Base-by-base conservation (phyloP, 2,329 filamentous ascomycete genomes). In the Neonectria coccinea region DNA sequence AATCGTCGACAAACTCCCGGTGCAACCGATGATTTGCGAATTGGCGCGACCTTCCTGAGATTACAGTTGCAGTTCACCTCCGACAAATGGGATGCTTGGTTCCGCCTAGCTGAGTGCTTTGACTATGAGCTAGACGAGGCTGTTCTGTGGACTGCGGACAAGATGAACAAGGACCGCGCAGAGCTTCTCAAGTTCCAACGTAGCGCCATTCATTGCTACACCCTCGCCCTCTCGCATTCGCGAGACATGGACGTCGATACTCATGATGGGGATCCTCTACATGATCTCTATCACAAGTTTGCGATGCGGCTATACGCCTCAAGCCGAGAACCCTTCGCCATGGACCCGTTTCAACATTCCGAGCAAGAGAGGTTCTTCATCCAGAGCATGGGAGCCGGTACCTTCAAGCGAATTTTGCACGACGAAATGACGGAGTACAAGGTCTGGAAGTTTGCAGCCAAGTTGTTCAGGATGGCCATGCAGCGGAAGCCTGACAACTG, bases 51-150 rank as follows among this genome's bases (percentile, higher is more conserved):
- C 0, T 96, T 93, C 75, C 87, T 97, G 72, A 85, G 91, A 41
- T 88, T 94, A 68, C 93, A 97, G 75, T 79, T 97, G 1, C 93
- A 97, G 70, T 93, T 93, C 76, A 93, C 91, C 2, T 88, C 89
- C 2, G 90, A 93, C 44, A 89, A 90, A 60, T 97, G 94, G 94
- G 92, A 97, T 76, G 91, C 92, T 0, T 97, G 94, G 94, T 96
- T 95, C 77, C 88, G 93, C 12, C 85, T 97, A 25, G 94, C 91
- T 0, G 93, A 97, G 77, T 93, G 92, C 53, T 94, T 93, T 73
- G 94, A 97, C 77, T 91, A 92, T 55, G 93, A 97, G 72, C 82
- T 97, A 14, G 94, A 97, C 67, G 94, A 97, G 77, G 88, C 90
- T 7, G 92, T 97, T 5, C 87, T 94, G 5, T 97, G 94, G 94